Base-by-base conservation (phyloP, 1,139 yeast genomes). In the Yamadazyma songkhlaensis region DNA sequence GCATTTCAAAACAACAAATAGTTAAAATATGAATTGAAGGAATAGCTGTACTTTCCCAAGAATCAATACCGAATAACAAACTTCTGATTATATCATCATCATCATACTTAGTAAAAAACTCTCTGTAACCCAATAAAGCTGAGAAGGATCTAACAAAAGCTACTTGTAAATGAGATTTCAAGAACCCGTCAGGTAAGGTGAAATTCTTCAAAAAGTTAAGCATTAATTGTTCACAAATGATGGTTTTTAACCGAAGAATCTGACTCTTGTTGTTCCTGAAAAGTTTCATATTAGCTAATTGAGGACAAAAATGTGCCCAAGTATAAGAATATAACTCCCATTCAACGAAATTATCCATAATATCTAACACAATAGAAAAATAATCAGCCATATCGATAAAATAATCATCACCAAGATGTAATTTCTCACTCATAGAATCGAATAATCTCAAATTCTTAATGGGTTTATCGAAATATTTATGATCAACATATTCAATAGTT, bases 1-100 rank as follows among this genome's bases (percentile, higher is more conserved):
- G 95, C 34, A 84, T 70, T 53, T 86, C 95, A 54, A 84, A 85
- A 55, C 95, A 85, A 47, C 94, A 84, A 1, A 85, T 74, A 1
- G 86, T 79, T 42, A 88, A 64, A 22, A 84, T 81, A 49, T 87
- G 89, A 34, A 88, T 75, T 49, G 89, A 79, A 2, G 94, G 89
- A 25, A 84, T 77, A 0, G 90, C 87, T 0, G 95, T 79, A 45
- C 77, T 78, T 44, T 86, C 90, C 84, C 92, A 84, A 3, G 89
- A 80, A 3, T 79, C 74, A 38, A 87, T 61, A 0, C 89, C 88
- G 35, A 71, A 64, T 9, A 84, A 70, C 29, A 86, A 67, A 0
- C 90, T 72, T 44, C 74, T 74, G 7, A 88, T 78, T 29, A 88
- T 69, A 40, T 74, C 79, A 52, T 87, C 95, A 44, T 84, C 81